phyloP scores from a whole-genome alignment of 305 asterid genomes.

The Withania somnifera region DNA sequence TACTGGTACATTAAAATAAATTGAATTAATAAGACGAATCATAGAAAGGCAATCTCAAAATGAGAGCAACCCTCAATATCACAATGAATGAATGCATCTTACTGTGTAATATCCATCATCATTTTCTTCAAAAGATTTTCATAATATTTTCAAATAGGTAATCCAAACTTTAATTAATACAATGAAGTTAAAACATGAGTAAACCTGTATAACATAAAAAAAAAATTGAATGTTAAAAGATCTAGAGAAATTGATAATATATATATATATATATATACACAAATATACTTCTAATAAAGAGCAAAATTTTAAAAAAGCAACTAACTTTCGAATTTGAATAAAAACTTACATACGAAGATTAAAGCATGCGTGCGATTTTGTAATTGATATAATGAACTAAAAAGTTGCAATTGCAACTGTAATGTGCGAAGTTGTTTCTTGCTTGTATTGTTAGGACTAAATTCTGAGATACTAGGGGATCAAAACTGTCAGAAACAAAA shows the following conservation, averaged over 20 bases:
- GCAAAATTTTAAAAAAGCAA: no score
- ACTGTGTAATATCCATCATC: not conserved
- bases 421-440: not conserved
- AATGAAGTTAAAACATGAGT: not conserved
- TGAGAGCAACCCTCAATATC: no score
- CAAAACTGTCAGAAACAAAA: not conserved
- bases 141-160: not conserved
- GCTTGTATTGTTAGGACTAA: not conserved
- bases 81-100: no score
- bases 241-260: not conserved
- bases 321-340: not conserved
- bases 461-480: not conserved
- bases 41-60: no score
- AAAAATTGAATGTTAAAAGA: no score
- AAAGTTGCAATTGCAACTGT: not conserved
- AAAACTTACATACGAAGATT: no score
- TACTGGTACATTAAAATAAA: not conserved
- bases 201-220: not conserved
- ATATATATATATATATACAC: no score
- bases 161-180: no score
- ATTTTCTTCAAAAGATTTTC: not conserved
- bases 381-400: no score
- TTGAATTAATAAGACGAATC: not conserved
- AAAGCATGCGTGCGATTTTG: fast-evolving
- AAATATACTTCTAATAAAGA: no score